These are phyloP conservation scores for Galium porrigens DNA, from an alignment of 305 asterid genomes.

Conservation along the genomic window DNA sequence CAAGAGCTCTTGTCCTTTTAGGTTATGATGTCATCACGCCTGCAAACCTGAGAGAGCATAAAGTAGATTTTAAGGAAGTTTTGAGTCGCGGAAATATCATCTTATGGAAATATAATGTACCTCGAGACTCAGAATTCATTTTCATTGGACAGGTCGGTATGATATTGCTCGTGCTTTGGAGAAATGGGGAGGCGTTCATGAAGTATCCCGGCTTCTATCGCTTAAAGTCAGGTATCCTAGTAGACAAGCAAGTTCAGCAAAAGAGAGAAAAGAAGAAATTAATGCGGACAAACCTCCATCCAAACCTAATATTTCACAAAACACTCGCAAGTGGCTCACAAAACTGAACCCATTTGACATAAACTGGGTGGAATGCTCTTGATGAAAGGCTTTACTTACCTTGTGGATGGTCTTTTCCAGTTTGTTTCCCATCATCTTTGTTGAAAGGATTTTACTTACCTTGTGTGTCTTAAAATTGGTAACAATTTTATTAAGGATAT, in stretches of 20 bases:
- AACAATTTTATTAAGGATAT: too few relatives aligned
- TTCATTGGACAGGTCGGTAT: slow-evolving; percentile 40
- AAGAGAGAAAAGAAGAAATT: slow-evolving; percentile 51
- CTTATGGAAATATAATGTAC: not conserved
- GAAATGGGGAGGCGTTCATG: slow-evolving; percentile 96
- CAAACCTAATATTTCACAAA: slow-evolving; percentile 39
- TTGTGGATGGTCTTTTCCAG: too few relatives aligned
- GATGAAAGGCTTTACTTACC: too few relatives aligned
- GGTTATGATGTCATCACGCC: too few relatives aligned
- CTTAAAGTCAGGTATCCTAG: slow-evolving; percentile 72
- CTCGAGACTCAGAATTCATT: not conserved
- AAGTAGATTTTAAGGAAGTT: not conserved
- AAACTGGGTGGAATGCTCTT: slow-evolving; percentile 50
- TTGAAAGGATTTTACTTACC: too few relatives aligned
- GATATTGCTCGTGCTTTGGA: slow-evolving; percentile 86
- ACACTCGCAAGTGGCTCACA: slow-evolving; percentile 51
- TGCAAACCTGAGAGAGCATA: not conserved
- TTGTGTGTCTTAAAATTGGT: too few relatives aligned
- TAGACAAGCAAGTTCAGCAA: slow-evolving; percentile 38
- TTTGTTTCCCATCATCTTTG: too few relatives aligned
- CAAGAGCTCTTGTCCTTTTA: too few relatives aligned
- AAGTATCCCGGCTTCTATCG: slow-evolving; percentile 71
- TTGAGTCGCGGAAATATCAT: not conserved
- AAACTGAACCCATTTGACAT: slow-evolving; percentile 62
- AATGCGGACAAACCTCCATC: slow-evolving; percentile 27